Conservation (phyloP, 2,329 filamentous ascomycete species). For the Harringtonia lauricola region DNA sequence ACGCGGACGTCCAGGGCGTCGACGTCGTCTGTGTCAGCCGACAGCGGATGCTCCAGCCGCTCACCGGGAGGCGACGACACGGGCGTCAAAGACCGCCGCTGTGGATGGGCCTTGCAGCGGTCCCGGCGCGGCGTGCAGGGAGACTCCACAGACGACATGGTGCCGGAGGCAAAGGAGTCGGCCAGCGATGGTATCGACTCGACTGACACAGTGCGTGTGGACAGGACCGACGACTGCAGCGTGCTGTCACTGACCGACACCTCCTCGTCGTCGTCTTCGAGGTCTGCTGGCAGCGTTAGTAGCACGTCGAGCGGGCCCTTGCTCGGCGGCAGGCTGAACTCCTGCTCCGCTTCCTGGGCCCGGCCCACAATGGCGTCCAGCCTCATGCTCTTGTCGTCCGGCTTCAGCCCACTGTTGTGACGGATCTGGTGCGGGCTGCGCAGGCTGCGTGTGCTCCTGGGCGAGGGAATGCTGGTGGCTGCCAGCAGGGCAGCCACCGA, state of each 20-base stretch:
- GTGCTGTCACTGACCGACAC: slow-evolving; percentile 37
- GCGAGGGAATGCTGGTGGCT: slow-evolving; percentile 47
- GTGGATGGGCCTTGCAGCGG: slow-evolving; percentile 25
- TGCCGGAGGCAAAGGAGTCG: slow-evolving; percentile 40
- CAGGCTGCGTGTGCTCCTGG: slow-evolving; percentile 19
- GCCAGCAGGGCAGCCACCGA: slow-evolving; percentile 51
- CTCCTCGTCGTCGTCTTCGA: slow-evolving; percentile 27
- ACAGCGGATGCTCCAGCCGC: slow-evolving; percentile 40
- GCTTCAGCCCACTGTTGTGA: background rate
- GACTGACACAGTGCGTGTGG: slow-evolving; percentile 43
- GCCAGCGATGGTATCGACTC: slow-evolving; percentile 52
- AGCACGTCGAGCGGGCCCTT: slow-evolving; percentile 48
- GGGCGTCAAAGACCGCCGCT: slow-evolving; percentile 40
- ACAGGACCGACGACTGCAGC: slow-evolving; percentile 37
- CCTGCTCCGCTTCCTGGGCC: slow-evolving; percentile 45
- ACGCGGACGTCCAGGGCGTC: slow-evolving; percentile 39
- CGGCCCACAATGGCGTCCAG: slow-evolving; percentile 45
- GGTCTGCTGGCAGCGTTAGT: slow-evolving; percentile 48
- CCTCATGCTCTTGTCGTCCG: slow-evolving; percentile 30
- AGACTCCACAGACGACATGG: slow-evolving; percentile 36
- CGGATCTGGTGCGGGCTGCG: background rate
- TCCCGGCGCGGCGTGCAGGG: slow-evolving; percentile 26
- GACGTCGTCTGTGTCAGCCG: slow-evolving; percentile 23
- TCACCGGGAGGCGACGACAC: slow-evolving; percentile 44
- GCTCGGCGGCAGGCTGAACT: slow-evolving; percentile 41